These are phyloP conservation scores for Pugionium cornutum DNA, from an alignment of 345 rosid genomes.

Conservation along the genomic window DNA sequence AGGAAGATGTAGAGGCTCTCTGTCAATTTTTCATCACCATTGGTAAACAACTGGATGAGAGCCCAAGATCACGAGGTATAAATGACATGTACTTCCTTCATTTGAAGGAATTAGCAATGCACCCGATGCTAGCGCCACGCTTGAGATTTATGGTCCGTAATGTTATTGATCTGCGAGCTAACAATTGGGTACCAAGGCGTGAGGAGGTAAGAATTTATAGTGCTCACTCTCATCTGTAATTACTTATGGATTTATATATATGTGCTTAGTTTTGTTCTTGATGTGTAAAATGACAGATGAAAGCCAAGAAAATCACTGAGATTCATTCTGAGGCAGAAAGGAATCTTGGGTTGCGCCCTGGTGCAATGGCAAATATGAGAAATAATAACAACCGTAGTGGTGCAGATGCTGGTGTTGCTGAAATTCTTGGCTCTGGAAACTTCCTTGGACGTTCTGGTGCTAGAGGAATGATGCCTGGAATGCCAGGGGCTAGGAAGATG, in stretches of 20 bases:
- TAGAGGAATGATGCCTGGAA: slow-evolving; percentile 99
- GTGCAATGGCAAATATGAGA: slow-evolving; percentile 87
- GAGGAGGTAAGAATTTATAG: slow-evolving; percentile 64
- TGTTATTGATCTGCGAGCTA: slow-evolving; percentile 76
- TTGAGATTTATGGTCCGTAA: slow-evolving; percentile 80
- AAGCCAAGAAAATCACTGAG: slow-evolving; percentile 90
- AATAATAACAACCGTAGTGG: slow-evolving; percentile 31
- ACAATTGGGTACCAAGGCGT: slow-evolving; percentile 90
- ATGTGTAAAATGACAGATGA: slow-evolving; percentile 55
- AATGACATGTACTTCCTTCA: slow-evolving; percentile 66
- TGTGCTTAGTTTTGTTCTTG: slow-evolving; percentile 4
- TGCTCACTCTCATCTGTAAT: neutral
- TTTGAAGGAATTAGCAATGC: slow-evolving; percentile 62
- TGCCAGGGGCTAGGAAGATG: slow-evolving; percentile 91
- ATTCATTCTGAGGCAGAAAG: slow-evolving; percentile 92
- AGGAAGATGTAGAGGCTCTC: slow-evolving; percentile 89
- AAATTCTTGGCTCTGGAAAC: slow-evolving; percentile 55
- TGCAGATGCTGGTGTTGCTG: slow-evolving; percentile 21
- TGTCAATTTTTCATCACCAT: slow-evolving; percentile 84
- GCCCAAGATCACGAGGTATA: slow-evolving; percentile 59
- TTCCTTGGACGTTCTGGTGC: slow-evolving; percentile 70
- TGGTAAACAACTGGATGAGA: slow-evolving; percentile 90
- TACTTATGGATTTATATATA: neutral
- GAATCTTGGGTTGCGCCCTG: slow-evolving; percentile 87
- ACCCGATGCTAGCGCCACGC: slow-evolving; percentile 64